Evolutionary conservation across 345 rosid genomes (phyloP).

Genomic region (Odontarrhena argentea): DNA sequence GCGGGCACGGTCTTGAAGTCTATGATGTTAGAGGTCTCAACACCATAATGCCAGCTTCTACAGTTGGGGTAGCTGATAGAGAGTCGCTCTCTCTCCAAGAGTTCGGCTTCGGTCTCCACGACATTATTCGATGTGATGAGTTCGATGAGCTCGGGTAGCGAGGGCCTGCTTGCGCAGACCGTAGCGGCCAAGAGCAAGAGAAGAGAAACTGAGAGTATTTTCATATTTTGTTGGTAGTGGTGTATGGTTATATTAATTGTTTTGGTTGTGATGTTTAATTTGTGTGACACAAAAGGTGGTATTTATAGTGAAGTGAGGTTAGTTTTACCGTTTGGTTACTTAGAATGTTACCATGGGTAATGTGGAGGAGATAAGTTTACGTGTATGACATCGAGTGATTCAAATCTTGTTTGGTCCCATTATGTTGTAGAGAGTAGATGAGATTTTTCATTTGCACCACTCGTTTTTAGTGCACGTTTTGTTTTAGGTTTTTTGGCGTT

Average conservation of each 20-base stretch:
- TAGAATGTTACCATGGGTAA: neutral
- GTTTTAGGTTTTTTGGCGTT: slow-evolving; percentile 2
- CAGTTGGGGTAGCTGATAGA: slow-evolving; percentile 44
- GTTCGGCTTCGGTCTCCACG: neutral
- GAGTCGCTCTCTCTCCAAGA: slow-evolving; percentile 12
- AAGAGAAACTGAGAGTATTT: slow-evolving; percentile 31
- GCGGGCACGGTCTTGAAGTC: slow-evolving; percentile 52
- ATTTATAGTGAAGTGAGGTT: slow-evolving; percentile 22
- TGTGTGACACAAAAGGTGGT: slow-evolving; percentile 12
- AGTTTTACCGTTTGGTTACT: slow-evolving; percentile 2
- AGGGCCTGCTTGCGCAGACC: slow-evolving; percentile 20
- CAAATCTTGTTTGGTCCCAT: neutral
- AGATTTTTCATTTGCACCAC: slow-evolving; percentile 12
- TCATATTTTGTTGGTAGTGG: slow-evolving; percentile 14
- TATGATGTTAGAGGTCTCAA: slow-evolving; percentile 59
- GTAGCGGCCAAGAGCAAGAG: slow-evolving; percentile 40
- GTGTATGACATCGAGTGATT: neutral
- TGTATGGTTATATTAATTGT: slow-evolving; percentile 9
- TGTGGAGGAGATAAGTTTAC: neutral
- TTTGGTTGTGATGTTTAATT: slow-evolving; percentile 28
- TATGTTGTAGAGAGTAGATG: neutral
- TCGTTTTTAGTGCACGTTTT: slow-evolving; percentile 33
- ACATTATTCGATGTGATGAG: neutral
- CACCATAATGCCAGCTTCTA: slow-evolving; percentile 67
- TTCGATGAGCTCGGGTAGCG: slow-evolving; percentile 21